Evolutionary conservation across 73 alveolate species (phyloP).

Genomic region (Stentor coeruleus): DNA sequence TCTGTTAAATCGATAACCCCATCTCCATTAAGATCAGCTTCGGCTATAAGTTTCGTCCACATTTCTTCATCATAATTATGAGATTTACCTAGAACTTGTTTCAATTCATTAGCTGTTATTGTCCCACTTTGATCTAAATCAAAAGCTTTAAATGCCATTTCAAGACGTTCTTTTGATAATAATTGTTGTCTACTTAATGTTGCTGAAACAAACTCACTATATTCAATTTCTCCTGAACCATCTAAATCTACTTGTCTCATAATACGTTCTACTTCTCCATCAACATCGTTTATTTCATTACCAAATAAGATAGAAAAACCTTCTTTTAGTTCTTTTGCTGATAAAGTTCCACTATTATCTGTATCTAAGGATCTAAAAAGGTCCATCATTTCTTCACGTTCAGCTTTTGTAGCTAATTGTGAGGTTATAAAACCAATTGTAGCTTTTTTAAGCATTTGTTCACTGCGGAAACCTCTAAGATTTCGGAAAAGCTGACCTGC

Average conservation of each 20-base stretch:
- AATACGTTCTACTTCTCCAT: constrained; percentile 30
- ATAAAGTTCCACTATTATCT: too few relatives aligned
- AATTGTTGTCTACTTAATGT: background rate
- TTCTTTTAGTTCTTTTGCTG: too few relatives aligned
- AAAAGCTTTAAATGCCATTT: constrained; percentile 29
- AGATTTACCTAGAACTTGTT: constrained; percentile 33
- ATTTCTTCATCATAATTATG: constrained; percentile 31
- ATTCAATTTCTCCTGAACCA: constrained; percentile 30
- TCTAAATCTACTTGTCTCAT: constrained; percentile 29
- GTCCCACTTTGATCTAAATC: constrained; percentile 45
- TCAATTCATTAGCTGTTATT: constrained; percentile 34
- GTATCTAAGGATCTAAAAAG: too few relatives aligned
- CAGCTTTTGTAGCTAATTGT: too few relatives aligned
- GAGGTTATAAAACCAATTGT: too few relatives aligned
- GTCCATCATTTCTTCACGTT: too few relatives aligned
- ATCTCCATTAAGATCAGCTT: constrained; percentile 35
- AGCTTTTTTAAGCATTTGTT: too few relatives aligned
- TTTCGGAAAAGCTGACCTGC: too few relatives aligned
- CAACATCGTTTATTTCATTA: too few relatives aligned
- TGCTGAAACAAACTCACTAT: constrained; percentile 33
- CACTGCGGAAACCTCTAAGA: too few relatives aligned
- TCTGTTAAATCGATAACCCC: constrained; percentile 35
- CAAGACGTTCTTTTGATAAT: constrained; percentile 26
- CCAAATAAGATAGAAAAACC: too few relatives aligned
- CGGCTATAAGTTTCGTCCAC: constrained; percentile 31